A percentile compares a stretch with the other conserved stretches of the same genome.
phyloP scores from a whole-genome alignment of 192 early-diverging fungal genomes.

The Coemansia sp. region DNA sequence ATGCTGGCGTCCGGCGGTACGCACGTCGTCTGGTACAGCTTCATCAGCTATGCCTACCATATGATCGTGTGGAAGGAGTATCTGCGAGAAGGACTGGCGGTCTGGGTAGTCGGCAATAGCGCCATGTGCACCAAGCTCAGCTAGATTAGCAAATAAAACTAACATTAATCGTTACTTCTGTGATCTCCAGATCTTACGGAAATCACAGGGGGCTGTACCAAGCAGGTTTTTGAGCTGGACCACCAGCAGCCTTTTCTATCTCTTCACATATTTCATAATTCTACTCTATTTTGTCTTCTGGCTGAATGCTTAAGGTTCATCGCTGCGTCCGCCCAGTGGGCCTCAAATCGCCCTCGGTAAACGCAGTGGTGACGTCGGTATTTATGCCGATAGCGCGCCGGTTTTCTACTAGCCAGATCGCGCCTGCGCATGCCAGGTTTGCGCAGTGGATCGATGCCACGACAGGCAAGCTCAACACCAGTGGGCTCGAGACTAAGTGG shows the following conservation, averaged over 20 bases:
- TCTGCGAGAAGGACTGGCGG: constrained; percentile 45
- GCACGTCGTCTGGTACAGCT: constrained; percentile 54
- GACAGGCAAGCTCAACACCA: constrained; percentile 54
- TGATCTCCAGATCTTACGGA: not conserved
- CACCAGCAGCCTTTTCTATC: not conserved
- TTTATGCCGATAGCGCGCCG: not conserved
- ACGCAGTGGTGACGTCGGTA: not conserved
- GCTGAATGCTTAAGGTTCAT: constrained; percentile 6
- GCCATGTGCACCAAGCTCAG: constrained; percentile 47
- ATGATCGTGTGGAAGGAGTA: constrained; percentile 51
- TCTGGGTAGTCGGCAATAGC: constrained; percentile 41
- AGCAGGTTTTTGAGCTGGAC: not conserved
- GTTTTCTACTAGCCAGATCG: constrained; percentile 1
- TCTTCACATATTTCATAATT: not conserved
- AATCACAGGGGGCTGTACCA: not conserved
- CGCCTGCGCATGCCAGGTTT: constrained; percentile 14
- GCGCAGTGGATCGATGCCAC: constrained; percentile 35
- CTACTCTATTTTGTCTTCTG: not conserved
- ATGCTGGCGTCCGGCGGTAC: constrained; percentile 41
- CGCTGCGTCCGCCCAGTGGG: not conserved
- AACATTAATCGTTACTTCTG: not conserved
- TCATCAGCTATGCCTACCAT: constrained; percentile 55
- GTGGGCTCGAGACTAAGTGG: constrained; percentile 65
- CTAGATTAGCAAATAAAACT: constrained; percentile 7
- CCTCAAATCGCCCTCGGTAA: not conserved